Percentiles rank a stretch among this genome's conserved stretches.
Conservation (phyloP, 2,329 filamentous ascomycete species). For the Talaromyces islandicus region DNA sequence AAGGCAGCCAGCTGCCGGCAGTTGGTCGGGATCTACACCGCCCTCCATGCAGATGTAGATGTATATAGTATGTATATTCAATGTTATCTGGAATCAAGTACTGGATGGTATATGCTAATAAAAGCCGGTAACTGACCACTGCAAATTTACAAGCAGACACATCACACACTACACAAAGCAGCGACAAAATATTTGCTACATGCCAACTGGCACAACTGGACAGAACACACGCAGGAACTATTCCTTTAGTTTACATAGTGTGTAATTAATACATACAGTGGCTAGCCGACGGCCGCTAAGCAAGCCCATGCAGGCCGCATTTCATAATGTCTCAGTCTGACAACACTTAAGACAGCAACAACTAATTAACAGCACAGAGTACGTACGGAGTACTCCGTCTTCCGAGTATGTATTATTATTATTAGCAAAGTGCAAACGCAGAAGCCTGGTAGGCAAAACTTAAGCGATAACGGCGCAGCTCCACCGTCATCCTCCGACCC, state of each 20-base stretch:
- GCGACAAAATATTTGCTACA: background rate
- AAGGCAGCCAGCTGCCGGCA: no score
- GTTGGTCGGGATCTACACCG: background rate
- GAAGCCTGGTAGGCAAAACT: background rate
- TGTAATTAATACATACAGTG: no score
- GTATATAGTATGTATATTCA: no score
- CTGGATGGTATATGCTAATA: no score
- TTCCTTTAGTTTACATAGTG: no score
- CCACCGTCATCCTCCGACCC: background rate
- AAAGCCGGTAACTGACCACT: no score
- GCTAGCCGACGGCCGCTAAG: background rate
- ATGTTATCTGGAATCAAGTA: no score
- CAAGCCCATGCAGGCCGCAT: background rate
- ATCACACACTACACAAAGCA: background rate
- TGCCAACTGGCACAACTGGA: no score
- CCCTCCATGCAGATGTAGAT: background rate
- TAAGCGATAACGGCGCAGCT: background rate
- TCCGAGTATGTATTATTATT: no score
- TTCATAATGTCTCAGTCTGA: background rate
- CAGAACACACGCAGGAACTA: background rate
- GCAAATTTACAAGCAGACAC: background rate
- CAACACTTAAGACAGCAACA: background rate
- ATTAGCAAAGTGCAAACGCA: background rate
- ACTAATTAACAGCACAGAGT: background rate
- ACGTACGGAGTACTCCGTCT: no score